Evolutionary conservation across 2,329 filamentous ascomycete species (phyloP).

Genomic region (Basipetospora chlamydospora): DNA sequence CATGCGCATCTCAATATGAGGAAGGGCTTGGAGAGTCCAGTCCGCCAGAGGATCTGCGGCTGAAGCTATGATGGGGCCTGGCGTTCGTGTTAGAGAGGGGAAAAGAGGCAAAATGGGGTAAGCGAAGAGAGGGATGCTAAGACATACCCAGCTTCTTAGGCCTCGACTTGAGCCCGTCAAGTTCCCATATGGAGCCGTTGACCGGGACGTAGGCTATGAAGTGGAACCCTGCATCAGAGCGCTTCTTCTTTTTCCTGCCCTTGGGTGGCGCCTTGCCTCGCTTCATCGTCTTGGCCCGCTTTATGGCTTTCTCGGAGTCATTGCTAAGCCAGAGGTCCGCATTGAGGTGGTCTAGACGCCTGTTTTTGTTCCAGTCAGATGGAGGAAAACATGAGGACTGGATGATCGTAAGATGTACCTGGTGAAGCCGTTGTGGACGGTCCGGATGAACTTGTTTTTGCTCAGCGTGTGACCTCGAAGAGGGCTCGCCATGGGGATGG

Average conservation of each 20-base stretch:
- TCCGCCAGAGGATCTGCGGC: conserved; percentile 17
- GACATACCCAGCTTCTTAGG: conserved; percentile 40
- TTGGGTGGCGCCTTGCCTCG: conserved; percentile 15
- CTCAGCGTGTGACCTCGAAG: conserved; percentile 64
- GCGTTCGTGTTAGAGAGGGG: conserved; percentile 8
- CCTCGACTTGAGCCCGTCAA: conserved; percentile 67
- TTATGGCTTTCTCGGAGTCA: conserved; percentile 24
- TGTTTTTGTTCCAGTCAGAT: neutral
- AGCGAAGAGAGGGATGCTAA: neutral
- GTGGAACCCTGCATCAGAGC: conserved; percentile 58
- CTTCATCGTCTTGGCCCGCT: conserved; percentile 18
- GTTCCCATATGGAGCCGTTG: conserved; percentile 64
- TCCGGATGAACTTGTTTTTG: conserved; percentile 61
- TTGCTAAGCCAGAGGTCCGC: conserved; percentile 52
- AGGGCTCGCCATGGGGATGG: conserved; percentile 51
- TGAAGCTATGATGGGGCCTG: conserved; percentile 18
- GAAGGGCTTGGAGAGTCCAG: conserved; percentile 53
- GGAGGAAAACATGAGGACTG: no score
- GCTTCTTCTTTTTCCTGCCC: conserved; percentile 24
- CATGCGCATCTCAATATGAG: conserved; percentile 55
- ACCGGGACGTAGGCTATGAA: conserved; percentile 81
- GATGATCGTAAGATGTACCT: no score
- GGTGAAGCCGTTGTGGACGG: conserved; percentile 79
- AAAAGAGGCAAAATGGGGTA: neutral
- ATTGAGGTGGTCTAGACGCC: conserved; percentile 62